A percentile compares a stretch with the other conserved stretches of the same genome.
Evolutionary conservation across 2,329 filamentous ascomycete genomes (phyloP).

Genomic region (Trichophyton schoenleinii): DNA sequence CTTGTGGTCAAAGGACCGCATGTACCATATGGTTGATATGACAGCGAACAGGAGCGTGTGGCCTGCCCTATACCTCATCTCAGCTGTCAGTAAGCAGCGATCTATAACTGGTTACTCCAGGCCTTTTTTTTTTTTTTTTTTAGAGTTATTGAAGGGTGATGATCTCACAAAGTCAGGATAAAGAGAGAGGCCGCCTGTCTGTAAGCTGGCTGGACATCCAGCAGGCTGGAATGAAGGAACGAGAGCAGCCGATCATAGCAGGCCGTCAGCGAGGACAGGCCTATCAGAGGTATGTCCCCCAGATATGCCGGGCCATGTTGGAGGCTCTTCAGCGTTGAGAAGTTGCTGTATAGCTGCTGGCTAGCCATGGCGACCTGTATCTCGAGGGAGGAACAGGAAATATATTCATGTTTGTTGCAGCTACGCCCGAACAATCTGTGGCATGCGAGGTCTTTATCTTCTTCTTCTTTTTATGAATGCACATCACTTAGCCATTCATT

Average conservation of each 20-base stretch:
- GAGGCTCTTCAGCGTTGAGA: neutral
- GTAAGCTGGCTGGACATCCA: neutral
- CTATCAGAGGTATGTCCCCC: neutral
- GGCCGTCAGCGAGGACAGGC: neutral
- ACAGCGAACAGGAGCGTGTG: neutral
- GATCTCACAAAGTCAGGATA: neutral
- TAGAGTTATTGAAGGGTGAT: neutral
- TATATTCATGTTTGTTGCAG: neutral
- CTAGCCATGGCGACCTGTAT: neutral
- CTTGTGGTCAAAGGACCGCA: neutral
- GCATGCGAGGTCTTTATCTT: neutral
- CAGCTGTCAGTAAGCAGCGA: neutral
- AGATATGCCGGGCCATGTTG: neutral
- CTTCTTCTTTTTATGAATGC: neutral
- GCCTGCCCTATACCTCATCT: neutral
- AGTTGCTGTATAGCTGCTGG: neutral
- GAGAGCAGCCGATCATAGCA: neutral
- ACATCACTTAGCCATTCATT: no score
- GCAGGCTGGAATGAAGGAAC: neutral
- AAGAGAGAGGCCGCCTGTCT: neutral
- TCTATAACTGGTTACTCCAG: neutral
- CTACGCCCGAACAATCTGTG: neutral
- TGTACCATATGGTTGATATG: neutral
- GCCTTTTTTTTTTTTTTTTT: neutral
- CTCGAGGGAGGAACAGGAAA: neutral